Percentiles rank a stretch among this genome's conserved stretches.
Conservation (phyloP, 2,329 filamentous ascomycete genomes). For the Cryphonectria naterciae region DNA sequence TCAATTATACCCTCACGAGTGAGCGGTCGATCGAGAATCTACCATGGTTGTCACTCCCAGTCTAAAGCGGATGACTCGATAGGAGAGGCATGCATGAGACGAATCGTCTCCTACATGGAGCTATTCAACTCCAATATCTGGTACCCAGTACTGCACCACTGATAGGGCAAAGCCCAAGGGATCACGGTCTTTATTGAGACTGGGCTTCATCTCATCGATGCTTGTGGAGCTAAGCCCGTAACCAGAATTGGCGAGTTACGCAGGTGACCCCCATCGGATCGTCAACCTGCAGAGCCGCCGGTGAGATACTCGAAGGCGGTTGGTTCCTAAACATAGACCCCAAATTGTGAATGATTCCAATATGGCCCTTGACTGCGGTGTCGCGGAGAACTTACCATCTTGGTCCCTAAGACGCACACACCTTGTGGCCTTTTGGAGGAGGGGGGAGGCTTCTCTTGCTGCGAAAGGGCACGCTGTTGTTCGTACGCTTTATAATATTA, state of each 20-base stretch:
- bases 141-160: not conserved
- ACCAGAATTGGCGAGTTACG: not conserved
- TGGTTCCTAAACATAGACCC: conserved; percentile 1
- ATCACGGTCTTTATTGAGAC: not conserved
- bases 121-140: not conserved
- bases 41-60: not conserved
- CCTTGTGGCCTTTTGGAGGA: no score
- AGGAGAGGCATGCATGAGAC: not conserved
- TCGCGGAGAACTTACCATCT: not conserved
- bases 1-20: not conserved
- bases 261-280: not conserved
- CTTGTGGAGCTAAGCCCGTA: not conserved
- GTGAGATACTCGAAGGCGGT: not conserved
- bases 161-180: not conserved
- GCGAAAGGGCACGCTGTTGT: not conserved
- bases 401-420: not conserved
- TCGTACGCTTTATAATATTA: not conserved
- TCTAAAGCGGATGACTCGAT: not conserved
- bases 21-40: not conserved
- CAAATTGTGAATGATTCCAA: not conserved
- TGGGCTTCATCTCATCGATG: not conserved
- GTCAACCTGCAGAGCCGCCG: not conserved
- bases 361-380: not conserved
- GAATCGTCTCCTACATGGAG: not conserved
- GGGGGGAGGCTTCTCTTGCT: no score